Base-by-base conservation (phyloP, 192 early-diverging fungal species). In the Coemansia javaensis region DNA sequence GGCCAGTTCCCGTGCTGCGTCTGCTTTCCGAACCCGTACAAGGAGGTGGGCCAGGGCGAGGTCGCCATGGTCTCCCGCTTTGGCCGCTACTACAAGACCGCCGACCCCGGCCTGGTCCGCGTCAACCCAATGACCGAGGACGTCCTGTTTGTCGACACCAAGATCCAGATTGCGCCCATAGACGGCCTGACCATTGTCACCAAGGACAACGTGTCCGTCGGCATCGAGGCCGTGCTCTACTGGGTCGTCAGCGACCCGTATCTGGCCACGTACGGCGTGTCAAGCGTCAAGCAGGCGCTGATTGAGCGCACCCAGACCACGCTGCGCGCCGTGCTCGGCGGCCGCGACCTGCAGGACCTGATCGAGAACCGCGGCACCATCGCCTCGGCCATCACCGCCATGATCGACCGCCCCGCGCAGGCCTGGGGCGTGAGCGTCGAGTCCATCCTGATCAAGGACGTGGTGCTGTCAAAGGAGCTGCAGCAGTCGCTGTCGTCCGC, bases 271-370 rank as follows among this genome's bases (percentile, higher is more conserved):
- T 97, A 84, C 69, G 81, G 87, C 13, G 89, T 96, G 8, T 74
- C 77, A n/a, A 71, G 91, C 50, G 88, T 94, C n/a, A 62, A 54
- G n/a, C 61, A 79, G 23, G 90, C 91, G 6, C 67, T 97, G 34
- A 63, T 84, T 25, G 93, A 97, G 63, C 78, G 91, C 42, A 92
- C 93, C 2, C 88, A 91, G 63, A 94, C 93, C 13, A 94, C 91
- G 0, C 61, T 97, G 22, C 77, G 93, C 12, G 86, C 90, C 18
- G 87, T 90, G 34, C 57, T 94, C 12, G 91, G 91, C 28, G 79
- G 82, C 15, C 83, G 85, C 15, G 85, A 84, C 3, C 67, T 97
- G 16, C 93, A 97, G 67, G 91, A 92, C 16, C 68, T 79, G 55
- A 87, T 97, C 42, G 93, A 97, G 68, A 87, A 93, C 67, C 82